Evolutionary conservation across 179 eudicot species (phyloP), one percentile per base, ranked within the genome.

Genomic region (Actinidia chinensis): DNA sequence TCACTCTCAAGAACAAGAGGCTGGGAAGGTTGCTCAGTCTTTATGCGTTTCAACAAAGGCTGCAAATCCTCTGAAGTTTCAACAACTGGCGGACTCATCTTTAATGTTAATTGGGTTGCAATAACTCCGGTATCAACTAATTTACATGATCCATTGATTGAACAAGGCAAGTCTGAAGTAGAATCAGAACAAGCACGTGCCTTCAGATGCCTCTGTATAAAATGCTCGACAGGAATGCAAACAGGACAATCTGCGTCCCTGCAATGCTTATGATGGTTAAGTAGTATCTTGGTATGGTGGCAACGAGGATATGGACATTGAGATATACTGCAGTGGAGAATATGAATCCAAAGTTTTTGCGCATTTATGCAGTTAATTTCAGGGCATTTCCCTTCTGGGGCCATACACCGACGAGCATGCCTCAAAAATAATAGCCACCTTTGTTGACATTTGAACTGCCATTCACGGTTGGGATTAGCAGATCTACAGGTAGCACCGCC

Each of bases 371-470:
- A 96, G 79, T 85, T 58, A 60, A 82, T 59, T 28, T 94, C 98
- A 50, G 61, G 85, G 84, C 99, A 96, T 82, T 89, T 91, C 79
- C 97, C 98, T 70, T 83, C 81, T 43, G 92, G 93, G 18, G 89
- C 86, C 76, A 76, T 66, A 81, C 99, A 96, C 36, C 86, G 69
- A 47, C 97, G 92, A 78, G 98, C 99, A 87, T 96, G 99, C 68
- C 85, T 77, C 89, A 96, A 79, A 81, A 92, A 89, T 80, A 96
- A 81, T 71, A 94, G 79, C 99, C 98, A 96, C 87, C 86, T 89
- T 76, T 77, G 82, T 85, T 92, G 99, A 78, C 87, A 86, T 79
- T 13, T 83, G 76, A 68, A 88, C 72, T 92, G 91, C 63, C 82
- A 80, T 65, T 90, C 95, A 80, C 88, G 90, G 61, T 73, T 55